Base-by-base conservation (phyloP, 2,329 filamentous ascomycete genomes). In the Diaporthe sp. region DNA sequence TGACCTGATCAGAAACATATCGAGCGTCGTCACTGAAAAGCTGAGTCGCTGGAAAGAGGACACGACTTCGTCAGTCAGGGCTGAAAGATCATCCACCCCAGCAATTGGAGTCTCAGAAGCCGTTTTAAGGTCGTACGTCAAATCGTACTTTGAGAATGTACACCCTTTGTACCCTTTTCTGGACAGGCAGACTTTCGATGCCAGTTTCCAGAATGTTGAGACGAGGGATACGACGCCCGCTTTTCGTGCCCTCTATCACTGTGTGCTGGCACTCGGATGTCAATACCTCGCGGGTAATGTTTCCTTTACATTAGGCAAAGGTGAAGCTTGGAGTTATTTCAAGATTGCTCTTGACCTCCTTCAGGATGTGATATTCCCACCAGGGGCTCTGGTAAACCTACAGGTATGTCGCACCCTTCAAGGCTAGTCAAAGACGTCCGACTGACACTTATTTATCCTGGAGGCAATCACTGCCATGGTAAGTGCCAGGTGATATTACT, bases 401-500 rank as follows among this genome's bases (percentile, higher is more conserved):
- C 61, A 67, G 28, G 61, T 49, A 15, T 51, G 61, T 51, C 25
- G 4, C 28, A 2, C 10, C 34, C 3, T 5, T n/a, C 17, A 25
- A n/a, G 2, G 15, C 6, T 25, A 3, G 15, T 25, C 5, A n/a
- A 17, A n/a, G 3, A 25, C 12, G 0, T 13, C 4, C 15, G 10
- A 19, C 25, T n/a, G 19, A 49, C 46, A 51, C 17, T 22, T 5
- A 8, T 17, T 8, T 2, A 1, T 37, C 10, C 10, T 7, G 12
- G 3, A 67, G 61, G 61, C 61, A 34, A n/a, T 67, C 22, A 67
- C 61, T 51, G 61, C 61, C 1, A 67, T 67, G 61, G 61, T 51
- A 51, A 42, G 58, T 61, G 0, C 19, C 15, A n/a, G 19, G 25
- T 44, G 19, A 28, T 42, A 12, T 25, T 2, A 37, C 19, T 22